phyloP scores from a whole-genome alignment of 2,329 filamentous ascomycete genomes.

The Ophiocordyceps robertsii region DNA sequence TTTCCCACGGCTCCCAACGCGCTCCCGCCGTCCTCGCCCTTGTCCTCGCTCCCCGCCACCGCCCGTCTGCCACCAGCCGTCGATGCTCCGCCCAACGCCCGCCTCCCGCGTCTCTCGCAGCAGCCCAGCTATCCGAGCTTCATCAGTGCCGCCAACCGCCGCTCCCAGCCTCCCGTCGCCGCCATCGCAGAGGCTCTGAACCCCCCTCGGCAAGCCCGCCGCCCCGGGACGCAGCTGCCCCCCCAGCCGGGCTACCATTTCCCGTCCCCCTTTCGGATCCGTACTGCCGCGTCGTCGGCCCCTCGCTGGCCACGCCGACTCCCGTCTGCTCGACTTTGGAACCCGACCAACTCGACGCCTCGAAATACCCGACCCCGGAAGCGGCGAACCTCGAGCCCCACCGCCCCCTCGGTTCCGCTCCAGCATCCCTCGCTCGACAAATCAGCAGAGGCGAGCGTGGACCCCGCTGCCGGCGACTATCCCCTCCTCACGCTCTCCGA shows the following conservation, averaged over 20 bases:
- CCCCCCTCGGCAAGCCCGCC: background rate
- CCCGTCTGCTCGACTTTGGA: conserved; percentile 42
- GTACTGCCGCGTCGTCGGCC: conserved; percentile 23
- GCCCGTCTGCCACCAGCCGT: conserved; percentile 8
- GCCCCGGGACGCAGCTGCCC: conserved; percentile 9
- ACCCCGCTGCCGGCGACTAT: conserved; percentile 29
- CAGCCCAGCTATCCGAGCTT: conserved; percentile 16
- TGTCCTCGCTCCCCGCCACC: background rate
- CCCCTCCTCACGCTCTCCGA: conserved; percentile 39
- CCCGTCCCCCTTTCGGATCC: background rate
- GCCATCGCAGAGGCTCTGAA: background rate
- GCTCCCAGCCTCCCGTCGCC: background rate
- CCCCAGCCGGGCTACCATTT: conserved; percentile 6
- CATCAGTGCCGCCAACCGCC: background rate
- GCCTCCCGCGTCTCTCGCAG: conserved; percentile 15
- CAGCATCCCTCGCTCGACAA: conserved; percentile 28
- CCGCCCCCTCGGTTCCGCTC: conserved; percentile 37
- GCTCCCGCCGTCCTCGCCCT: conserved; percentile 10
- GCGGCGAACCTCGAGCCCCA: conserved; percentile 39
- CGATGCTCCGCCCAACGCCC: conserved; percentile 14
- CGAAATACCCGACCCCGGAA: conserved; percentile 21
- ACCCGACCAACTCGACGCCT: conserved; percentile 46
- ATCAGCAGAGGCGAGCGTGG: conserved; percentile 10
- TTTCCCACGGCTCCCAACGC: conserved; percentile 36
- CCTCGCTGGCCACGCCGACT: conserved; percentile 23